Evolutionary conservation across 805 yeast genomes (phyloP), one percentile per base, ranked within the genome.

Genomic region (Hanseniaspora nectarophila): DNA sequence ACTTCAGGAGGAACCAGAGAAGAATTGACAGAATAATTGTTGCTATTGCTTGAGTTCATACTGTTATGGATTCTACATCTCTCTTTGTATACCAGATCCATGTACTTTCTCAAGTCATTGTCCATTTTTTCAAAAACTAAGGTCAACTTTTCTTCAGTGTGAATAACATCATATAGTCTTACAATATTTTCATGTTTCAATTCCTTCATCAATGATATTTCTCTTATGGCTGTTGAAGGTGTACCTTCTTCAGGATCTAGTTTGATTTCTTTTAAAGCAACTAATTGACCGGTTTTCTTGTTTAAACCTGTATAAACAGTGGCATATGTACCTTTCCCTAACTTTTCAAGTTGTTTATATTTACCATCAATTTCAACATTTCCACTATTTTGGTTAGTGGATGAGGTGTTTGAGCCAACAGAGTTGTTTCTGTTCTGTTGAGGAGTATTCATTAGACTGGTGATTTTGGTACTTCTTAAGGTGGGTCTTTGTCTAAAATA

Each of bases 221-320:
- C 98, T 60, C 98, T 76, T 54, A 92, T 92, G 5, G 98, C 97
- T 0, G 98, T 92, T 1, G 97, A 88, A 1, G 98, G 98, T 21
- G 94, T 97, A 18, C 98, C 98, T 66, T 92, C 98, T 67, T 92
- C 98, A 20, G 95, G 86, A 65, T 92, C 98, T 50, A 92, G 71
- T 54, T 97, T 78, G 66, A 92, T 94, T 69, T 92, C 94, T 67
- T 92, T 92, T 59, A 92, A 72, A 0, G 98, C 98, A 34, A 92
- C 98, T 43, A 88, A 78, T n/a, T 96, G 77, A 69, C 90, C 90
- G 59, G 88, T 85, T 64, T 90, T 88, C 58, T 79, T 81, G 64
- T 90, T 97, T 48, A 88, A 73, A 1, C 98, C 98, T 66, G 90
- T 92, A 70, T 92, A 92, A 10, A 92, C 98, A 31, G 94, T 97